Conservation (phyloP, 1,284 basidiomycete species). For the Ganoderma multipileum region DNA sequence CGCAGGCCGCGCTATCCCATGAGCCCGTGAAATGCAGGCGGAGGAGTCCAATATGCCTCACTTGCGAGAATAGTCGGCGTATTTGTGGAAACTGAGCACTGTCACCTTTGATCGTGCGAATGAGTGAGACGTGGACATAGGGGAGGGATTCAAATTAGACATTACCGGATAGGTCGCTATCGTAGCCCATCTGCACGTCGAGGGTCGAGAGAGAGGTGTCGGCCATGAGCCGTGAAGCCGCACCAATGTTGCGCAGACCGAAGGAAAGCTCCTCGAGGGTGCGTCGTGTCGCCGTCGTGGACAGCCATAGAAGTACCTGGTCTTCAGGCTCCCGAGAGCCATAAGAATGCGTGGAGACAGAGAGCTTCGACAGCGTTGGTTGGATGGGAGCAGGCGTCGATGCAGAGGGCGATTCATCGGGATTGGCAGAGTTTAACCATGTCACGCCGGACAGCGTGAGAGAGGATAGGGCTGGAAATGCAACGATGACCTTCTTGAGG, state of each 20-base stretch:
- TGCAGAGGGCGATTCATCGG: no score
- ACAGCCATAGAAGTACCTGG: background rate
- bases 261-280: background rate
- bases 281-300: background rate
- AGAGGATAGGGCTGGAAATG: background rate
- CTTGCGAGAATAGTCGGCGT: background rate
- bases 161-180: no score
- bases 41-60: background rate
- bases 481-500: background rate
- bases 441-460: background rate
- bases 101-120: background rate
- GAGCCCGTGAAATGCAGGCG: no score
- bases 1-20: background rate
- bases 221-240: background rate
- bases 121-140: no score
- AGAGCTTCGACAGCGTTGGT: background rate
- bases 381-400: no score
- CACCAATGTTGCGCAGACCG: background rate
- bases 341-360: no score
- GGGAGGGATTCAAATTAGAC: background rate
- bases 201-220: background rate
- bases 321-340: no score
- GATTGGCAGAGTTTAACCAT: background rate
- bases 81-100: no score
- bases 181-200: no score